Conservation (phyloP, 2,329 filamentous ascomycete species). For the Dothistroma pini region DNA sequence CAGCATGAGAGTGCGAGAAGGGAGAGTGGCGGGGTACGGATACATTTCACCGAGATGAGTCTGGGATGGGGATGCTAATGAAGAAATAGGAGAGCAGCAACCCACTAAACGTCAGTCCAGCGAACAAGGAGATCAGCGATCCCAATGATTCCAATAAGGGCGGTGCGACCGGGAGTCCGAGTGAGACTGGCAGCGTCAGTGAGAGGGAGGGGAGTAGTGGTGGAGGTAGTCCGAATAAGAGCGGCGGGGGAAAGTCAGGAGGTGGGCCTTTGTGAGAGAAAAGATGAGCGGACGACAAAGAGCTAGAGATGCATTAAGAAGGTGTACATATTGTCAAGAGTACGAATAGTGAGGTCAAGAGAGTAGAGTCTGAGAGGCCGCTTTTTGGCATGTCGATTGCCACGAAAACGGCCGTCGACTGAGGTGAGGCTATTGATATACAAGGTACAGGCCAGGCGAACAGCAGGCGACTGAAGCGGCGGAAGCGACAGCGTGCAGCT, state of each 20-base stretch:
- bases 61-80: conserved; percentile 4
- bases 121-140: conserved; percentile 56
- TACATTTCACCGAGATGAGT: neutral
- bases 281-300: neutral
- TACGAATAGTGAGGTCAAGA: neutral
- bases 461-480: too few relatives aligned
- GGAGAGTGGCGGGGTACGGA: conserved; percentile 28
- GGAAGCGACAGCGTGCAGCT: too few relatives aligned
- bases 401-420: too few relatives aligned
- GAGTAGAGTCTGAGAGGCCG: too few relatives aligned
- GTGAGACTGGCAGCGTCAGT: conserved; percentile 32
- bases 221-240: conserved; percentile 25
- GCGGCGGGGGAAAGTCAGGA: conserved; percentile 31
- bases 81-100: conserved; percentile 37
- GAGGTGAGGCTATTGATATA: too few relatives aligned
- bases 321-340: neutral
- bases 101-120: conserved; percentile 58
- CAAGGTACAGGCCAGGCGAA: too few relatives aligned
- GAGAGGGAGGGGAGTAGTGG: conserved; percentile 24
- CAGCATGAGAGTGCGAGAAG: conserved; percentile 45
- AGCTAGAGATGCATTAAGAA: neutral
- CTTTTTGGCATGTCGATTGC: too few relatives aligned
- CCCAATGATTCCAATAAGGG: conserved; percentile 45
- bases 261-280: neutral
- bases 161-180: conserved; percentile 37